A percentile compares a stretch with the other conserved stretches of the same genome.
These are phyloP conservation scores for Meyerozyma carpophila DNA, from an alignment of 1,139 yeast species.

Conservation along the genomic window DNA sequence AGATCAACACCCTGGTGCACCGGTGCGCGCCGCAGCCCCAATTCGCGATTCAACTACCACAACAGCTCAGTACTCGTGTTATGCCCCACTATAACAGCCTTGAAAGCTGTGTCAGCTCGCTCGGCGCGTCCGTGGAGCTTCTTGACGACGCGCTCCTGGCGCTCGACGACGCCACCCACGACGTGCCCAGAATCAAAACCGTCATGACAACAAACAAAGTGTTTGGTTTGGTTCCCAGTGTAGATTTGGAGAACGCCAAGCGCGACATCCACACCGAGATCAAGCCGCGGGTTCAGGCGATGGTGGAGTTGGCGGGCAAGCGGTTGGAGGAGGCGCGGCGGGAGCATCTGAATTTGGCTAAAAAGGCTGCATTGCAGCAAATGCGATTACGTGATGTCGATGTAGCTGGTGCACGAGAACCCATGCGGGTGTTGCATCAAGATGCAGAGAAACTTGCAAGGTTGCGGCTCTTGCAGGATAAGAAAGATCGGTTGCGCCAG, in stretches of 20 bases:
- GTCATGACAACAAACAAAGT: slow-evolving; percentile 32
- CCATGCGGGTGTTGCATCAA: slow-evolving; percentile 8
- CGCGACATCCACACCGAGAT: slow-evolving; percentile 23
- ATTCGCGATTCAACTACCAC: too few relatives aligned
- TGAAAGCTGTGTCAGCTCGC: slow-evolving; percentile 24
- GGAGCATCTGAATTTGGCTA: slow-evolving; percentile 21
- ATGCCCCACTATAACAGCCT: slow-evolving; percentile 8
- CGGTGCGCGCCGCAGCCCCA: not conserved
- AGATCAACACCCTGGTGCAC: not conserved
- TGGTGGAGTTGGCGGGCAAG: slow-evolving; percentile 10
- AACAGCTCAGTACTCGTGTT: not conserved
- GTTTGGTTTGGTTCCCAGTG: slow-evolving; percentile 39
- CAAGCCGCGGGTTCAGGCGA: slow-evolving; percentile 23
- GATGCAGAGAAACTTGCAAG: slow-evolving; percentile 24
- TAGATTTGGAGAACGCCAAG: slow-evolving; percentile 36
- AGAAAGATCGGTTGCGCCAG: slow-evolving; percentile 34
- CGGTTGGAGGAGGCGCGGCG: slow-evolving; percentile 16
- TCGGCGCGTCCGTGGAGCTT: slow-evolving; percentile 26
- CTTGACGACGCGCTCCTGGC: slow-evolving; percentile 24
- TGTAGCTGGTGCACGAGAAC: slow-evolving; percentile 5
- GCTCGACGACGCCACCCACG: slow-evolving; percentile 28
- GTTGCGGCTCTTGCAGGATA: slow-evolving; percentile 29
- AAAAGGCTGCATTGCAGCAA: slow-evolving; percentile 28
- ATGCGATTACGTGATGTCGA: slow-evolving; percentile 25
- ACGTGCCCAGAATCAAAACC: slow-evolving; percentile 27